Percentiles rank a stretch among this genome's conserved stretches.
These are phyloP conservation scores for Pezicula neosporulosa DNA, from an alignment of 2,329 filamentous ascomycete species.

Conservation along the genomic window DNA sequence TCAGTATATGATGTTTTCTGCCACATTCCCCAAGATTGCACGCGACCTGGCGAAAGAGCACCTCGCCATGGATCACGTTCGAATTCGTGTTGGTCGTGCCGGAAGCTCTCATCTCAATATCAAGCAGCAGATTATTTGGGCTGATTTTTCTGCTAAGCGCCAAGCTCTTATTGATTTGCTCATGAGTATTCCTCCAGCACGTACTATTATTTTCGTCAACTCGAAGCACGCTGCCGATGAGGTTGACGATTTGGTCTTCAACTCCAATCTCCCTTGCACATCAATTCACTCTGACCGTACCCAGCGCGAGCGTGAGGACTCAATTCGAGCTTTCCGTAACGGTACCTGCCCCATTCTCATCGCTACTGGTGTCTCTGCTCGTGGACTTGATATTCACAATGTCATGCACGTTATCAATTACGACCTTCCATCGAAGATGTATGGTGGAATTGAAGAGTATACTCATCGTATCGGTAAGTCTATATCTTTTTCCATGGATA, in stretches of 20 bases:
- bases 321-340: conserved; percentile 78
- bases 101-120: conserved; percentile 84
- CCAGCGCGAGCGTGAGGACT: conserved; percentile 88
- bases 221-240: conserved; percentile 74
- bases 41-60: conserved; percentile 75
- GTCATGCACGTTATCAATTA: conserved; percentile 93
- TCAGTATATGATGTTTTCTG: conserved; percentile 83
- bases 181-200: conserved; percentile 62
- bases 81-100: conserved; percentile 81
- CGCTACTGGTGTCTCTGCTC: conserved; percentile 80
- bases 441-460: conserved; percentile 93
- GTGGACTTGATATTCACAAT: conserved; percentile 84
- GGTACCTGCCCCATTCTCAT: conserved; percentile 77
- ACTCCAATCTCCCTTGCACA: conserved; percentile 73
- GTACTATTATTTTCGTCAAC: conserved; percentile 91
- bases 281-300: conserved; percentile 87
- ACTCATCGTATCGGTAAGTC: conserved; percentile 83
- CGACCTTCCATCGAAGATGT: conserved; percentile 69
- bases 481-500: not conserved
- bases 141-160: conserved; percentile 65
- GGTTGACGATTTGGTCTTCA: conserved; percentile 84
- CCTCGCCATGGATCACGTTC: conserved; percentile 70
- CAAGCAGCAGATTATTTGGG: conserved; percentile 68
- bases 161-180: conserved; percentile 71
- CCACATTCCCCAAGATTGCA: conserved; percentile 82